Evolutionary conservation across 2,329 filamentous ascomycete species (phyloP), one percentile per base, ranked within the genome.

Genomic region (Colletotrichum tofieldiae): DNA sequence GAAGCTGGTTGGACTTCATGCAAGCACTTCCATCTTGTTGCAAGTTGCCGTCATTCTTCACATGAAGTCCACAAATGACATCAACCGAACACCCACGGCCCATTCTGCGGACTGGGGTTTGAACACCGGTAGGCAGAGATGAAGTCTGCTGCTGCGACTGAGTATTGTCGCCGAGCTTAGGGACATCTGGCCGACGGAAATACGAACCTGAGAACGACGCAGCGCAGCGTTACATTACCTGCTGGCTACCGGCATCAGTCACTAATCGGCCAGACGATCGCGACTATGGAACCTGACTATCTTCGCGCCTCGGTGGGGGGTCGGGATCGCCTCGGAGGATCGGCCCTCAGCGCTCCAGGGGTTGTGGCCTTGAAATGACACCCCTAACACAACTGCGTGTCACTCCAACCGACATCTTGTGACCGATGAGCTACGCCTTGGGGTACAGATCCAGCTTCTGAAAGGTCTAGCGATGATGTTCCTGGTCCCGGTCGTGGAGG

Each of bases 41-140:
- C 47, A 18, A 60, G 58, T 41, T 41, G 29, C 23, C 41, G 52
- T 55, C 45, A 41, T 18, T 49, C 60, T 62, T 64, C 45, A 52
- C 37, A 39, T 5, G 5, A 49, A 47, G 52, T 70, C 70, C 70
- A 72, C 70, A 70, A 72, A 72, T 72, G 70, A 70, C 26, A 55
- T 65, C 54, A 65, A 26, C n/a, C 26, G 39, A 47, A 47, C 45
- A 26, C 29, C n/a, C 20, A 29, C 52, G 67, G 47, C 35, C 43
- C 56, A 43, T 58, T 43, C 41, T 52, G 32, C 37, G 39, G 29
- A 35, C 45, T 65, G 54, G 65, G 14, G 3, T 29, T 45, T n/a
- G 5, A 32, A 29, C 35, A 20, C 47, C 54, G 43, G 45, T 41
- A 29, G 52, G 47, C 37, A 45, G 65, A 59, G 41, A 29, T 12